These are phyloP conservation scores for Achaetomium macrosporum DNA, from an alignment of 2,329 filamentous ascomycete species.

Conservation along the genomic window DNA sequence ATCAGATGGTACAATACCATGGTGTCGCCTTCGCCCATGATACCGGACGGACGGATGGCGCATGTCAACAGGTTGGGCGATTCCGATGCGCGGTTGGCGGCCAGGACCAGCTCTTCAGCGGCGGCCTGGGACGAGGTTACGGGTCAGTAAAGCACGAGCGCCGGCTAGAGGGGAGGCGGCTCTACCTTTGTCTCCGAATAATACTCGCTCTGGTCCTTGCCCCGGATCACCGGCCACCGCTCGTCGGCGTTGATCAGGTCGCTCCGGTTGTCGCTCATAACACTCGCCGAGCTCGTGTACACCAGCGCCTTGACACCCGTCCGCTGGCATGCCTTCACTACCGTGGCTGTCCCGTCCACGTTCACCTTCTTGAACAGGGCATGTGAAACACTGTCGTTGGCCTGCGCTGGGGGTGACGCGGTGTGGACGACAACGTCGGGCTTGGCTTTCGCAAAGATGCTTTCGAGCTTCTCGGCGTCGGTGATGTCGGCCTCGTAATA, in stretches of 20 bases:
- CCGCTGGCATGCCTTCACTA: constrained; percentile 67
- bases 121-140: constrained; percentile 46
- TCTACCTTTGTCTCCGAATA: constrained; percentile 85
- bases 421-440: constrained; percentile 90
- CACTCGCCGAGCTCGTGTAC: constrained; percentile 84
- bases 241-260: constrained; percentile 85
- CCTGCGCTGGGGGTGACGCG: constrained; percentile 61
- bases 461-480: constrained; percentile 52
- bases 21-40: constrained; percentile 85
- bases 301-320: constrained; percentile 75
- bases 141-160: background rate
- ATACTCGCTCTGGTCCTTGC: constrained; percentile 66
- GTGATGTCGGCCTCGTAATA: constrained; percentile 80
- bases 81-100: constrained; percentile 58
- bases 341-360: constrained; percentile 73
- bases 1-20: constrained; percentile 70
- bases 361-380: constrained; percentile 75
- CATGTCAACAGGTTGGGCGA: constrained; percentile 63
- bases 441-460: constrained; percentile 58
- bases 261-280: constrained; percentile 72
- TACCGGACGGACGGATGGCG: constrained; percentile 77
- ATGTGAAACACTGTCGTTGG: constrained; percentile 47
- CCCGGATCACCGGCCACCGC: constrained; percentile 68
- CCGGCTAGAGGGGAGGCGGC: background rate
- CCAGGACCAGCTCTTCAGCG: constrained; percentile 75